Conservation (phyloP, 2,329 filamentous ascomycete species). For the Parastagonospora nodorum region DNA sequence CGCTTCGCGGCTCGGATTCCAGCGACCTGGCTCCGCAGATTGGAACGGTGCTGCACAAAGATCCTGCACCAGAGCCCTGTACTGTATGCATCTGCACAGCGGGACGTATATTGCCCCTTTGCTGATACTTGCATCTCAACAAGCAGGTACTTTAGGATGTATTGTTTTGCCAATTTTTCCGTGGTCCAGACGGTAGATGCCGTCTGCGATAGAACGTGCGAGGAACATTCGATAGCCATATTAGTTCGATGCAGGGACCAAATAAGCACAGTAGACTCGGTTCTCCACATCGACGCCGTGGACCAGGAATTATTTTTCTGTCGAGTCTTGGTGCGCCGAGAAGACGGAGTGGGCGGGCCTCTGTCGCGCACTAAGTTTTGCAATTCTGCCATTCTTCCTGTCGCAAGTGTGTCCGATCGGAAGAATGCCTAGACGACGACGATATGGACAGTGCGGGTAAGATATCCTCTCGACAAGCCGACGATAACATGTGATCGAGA, state of each 20-base stretch:
- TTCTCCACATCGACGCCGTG: background rate
- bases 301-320: background rate
- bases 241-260: conserved; percentile 1
- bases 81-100: conserved; percentile 3
- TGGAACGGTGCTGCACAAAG: conserved; percentile 22
- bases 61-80: conserved; percentile 8
- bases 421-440: background rate
- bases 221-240: conserved; percentile 1
- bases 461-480: conserved; percentile 11
- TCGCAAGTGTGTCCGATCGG: conserved; percentile 4
- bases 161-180: conserved; percentile 2
- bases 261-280: conserved; percentile 1
- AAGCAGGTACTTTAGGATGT: conserved; percentile 7
- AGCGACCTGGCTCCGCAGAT: conserved; percentile 30
- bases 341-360: conserved; percentile 1
- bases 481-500: conserved; percentile 14
- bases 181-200: conserved; percentile 1
- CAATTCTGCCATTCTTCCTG: conserved; percentile 6
- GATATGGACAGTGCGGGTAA: conserved; percentile 3
- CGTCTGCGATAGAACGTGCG: background rate
- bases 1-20: conserved; percentile 17
- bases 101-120: background rate
- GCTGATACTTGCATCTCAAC: conserved; percentile 9
- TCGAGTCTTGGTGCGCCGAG: background rate
- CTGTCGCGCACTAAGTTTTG: conserved; percentile 2